Evolutionary conservation across 352 stramenopile species (phyloP), one percentile per base, ranked within the genome.

Genomic region (Phytophthora constricta): DNA sequence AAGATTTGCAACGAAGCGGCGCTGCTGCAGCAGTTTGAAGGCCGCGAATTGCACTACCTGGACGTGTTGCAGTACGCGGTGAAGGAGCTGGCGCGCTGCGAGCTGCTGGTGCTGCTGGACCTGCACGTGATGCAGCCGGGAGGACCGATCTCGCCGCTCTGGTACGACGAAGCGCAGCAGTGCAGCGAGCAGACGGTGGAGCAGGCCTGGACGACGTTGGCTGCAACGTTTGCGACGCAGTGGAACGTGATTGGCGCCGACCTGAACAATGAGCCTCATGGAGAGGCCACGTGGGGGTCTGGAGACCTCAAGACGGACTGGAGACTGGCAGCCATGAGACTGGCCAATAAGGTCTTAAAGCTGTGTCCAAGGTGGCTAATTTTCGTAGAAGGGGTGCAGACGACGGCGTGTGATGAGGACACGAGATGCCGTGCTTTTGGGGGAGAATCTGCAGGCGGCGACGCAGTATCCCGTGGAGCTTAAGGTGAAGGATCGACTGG

Each of bases 211-310:
- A 67, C 47, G 7, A 62, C 75, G 1, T 28, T 89, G 37, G 68
- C 74, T 1, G 49, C 28, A 16, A 75, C 76, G 27, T 87, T 84
- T 65, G 51, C 26, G 25, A 28, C 37, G 1, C 57, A 65, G 17
- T 80, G 78, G 80, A 87, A 89, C 27, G 78, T 87, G 1, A 41
- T 89, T 5, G 80, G 68, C 4, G 73, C 78, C 0, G 80, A 89
- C 58, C 43, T 89, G 10, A 86, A 83, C 58, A 89, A 89, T 60
- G 80, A 89, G 14, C 80, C 80, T 1, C 80, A 89, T 58, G 80
- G 74, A 8, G 52, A 69, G 11, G 80, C 80, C 1, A 70, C 76
- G 1, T 89, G 80, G 80, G 80, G 80, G 2, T 76, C 57, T 3
- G 65, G 58, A 34, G 66, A 77, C 50, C n/a, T 61, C 4, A 50